phyloP scores from a whole-genome alignment of 306 rosid genomes.

The Castanea mollissima region DNA sequence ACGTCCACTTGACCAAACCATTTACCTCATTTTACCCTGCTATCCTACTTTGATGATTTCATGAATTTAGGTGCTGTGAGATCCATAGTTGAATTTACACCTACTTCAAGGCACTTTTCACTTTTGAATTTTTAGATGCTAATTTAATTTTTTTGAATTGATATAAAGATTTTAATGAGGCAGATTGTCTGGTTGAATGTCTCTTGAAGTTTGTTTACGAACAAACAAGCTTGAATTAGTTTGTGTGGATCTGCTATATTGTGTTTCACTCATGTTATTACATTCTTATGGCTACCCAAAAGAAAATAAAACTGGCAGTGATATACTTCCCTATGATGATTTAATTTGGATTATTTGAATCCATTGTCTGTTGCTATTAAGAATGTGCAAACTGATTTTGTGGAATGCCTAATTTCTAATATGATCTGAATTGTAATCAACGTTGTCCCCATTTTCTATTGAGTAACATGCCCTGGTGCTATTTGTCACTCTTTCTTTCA shows the following conservation, averaged over 20 bases:
- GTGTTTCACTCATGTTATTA: not conserved
- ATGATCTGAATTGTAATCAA: constrained; percentile 6
- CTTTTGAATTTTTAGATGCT: not conserved
- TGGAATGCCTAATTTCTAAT: constrained; percentile 15
- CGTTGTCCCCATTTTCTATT: not conserved
- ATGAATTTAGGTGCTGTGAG: not conserved
- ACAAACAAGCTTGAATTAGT: not conserved
- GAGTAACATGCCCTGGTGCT: constrained; percentile 11
- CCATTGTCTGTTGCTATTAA: not conserved
- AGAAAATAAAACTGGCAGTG: not conserved
- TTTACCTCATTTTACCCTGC: not conserved
- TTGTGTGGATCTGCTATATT: not conserved
- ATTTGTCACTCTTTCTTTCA: not conserved
- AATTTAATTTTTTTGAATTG: not conserved
- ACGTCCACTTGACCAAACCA: not conserved
- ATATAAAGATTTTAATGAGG: too few relatives aligned
- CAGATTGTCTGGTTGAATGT: not conserved
- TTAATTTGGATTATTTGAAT: not conserved
- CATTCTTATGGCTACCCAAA: not conserved
- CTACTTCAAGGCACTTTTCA: not conserved
- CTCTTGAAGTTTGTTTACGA: not conserved
- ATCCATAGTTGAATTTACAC: not conserved
- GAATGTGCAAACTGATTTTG: constrained; percentile 1
- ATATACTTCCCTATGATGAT: not conserved
- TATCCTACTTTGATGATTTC: not conserved